A percentile compares a stretch with the other conserved stretches of the same genome.
phyloP scores from a whole-genome alignment of 192 early-diverging fungal genomes.

The Dimargaris cristalligena region DNA sequence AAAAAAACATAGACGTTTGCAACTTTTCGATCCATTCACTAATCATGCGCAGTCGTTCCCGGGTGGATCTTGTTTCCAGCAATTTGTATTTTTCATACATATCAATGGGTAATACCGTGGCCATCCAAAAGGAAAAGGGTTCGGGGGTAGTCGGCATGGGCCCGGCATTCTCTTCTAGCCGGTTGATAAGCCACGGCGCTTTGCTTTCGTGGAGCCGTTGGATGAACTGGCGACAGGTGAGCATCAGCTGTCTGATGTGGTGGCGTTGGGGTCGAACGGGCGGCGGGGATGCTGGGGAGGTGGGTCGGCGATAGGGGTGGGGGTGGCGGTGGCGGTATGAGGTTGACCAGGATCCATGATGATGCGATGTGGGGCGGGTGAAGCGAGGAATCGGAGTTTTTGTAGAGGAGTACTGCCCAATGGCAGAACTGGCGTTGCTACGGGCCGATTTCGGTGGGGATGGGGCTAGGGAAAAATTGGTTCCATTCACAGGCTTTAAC shows the following conservation, averaged over 20 bases:
- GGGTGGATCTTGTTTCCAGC: slow-evolving; percentile 21
- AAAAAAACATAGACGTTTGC: slow-evolving; percentile 16
- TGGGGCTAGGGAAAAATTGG: no score
- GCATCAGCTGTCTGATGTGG: slow-evolving; percentile 17
- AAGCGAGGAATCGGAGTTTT: no score
- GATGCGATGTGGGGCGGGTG: no score
- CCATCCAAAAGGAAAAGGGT: slow-evolving; percentile 31
- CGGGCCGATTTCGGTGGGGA: no score
- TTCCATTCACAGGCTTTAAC: no score
- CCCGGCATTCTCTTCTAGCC: slow-evolving; percentile 20
- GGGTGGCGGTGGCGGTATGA: no score
- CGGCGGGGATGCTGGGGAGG: no score
- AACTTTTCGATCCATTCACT: slow-evolving; percentile 27
- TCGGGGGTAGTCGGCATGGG: slow-evolving; percentile 25
- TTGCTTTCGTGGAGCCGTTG: slow-evolving; percentile 15
- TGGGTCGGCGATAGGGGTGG: no score
- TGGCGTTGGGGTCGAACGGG: no score
- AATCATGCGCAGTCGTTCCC: slow-evolving; percentile 27
- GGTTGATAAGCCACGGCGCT: slow-evolving; percentile 19
- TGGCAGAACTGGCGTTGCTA: no score
- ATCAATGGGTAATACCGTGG: slow-evolving; percentile 29
- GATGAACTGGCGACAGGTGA: slow-evolving; percentile 19
- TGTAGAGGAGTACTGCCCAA: no score
- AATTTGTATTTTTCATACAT: slow-evolving; percentile 26
- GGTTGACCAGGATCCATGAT: no score